These are phyloP conservation scores for Blastobotrys parvus DNA, from an alignment of 805 yeast genomes.

Conservation along the genomic window DNA sequence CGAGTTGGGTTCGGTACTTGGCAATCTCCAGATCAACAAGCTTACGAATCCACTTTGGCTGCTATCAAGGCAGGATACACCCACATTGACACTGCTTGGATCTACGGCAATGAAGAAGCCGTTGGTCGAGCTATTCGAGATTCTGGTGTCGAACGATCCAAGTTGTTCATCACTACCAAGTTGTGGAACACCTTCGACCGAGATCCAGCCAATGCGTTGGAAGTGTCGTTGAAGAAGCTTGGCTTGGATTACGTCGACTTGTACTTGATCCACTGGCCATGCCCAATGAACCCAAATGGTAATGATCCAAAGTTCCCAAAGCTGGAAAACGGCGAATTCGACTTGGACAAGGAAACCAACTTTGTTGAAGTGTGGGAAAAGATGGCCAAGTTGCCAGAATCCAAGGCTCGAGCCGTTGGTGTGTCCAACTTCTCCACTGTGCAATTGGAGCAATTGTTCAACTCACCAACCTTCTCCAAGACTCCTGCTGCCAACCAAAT, in stretches of 20 bases:
- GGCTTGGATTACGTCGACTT: constrained; percentile 46
- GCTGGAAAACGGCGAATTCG: constrained; percentile 17
- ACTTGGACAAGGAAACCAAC: constrained; percentile 23
- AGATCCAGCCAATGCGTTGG: constrained; percentile 36
- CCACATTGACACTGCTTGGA: constrained; percentile 54
- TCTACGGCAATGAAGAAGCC: constrained; percentile 47
- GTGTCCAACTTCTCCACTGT: constrained; percentile 69
- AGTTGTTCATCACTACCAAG: constrained; percentile 37
- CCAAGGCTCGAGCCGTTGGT: constrained; percentile 59
- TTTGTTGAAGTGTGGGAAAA: constrained; percentile 41
- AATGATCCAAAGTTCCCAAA: too few relatives aligned
- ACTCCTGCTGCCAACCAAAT: constrained; percentile 69
- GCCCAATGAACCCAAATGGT: constrained; percentile 33
- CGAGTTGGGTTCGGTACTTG: constrained; percentile 45
- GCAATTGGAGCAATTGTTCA: constrained; percentile 54
- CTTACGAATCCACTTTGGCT: constrained; percentile 29
- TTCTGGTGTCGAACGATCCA: constrained; percentile 45
- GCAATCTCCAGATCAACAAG: constrained; percentile 29
- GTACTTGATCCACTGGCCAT: constrained; percentile 48
- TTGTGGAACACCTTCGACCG: constrained; percentile 27
- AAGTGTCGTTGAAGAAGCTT: constrained; percentile 35
- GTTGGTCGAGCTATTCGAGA: constrained; percentile 49
- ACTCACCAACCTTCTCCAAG: constrained; percentile 29
- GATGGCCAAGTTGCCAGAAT: constrained; percentile 46
- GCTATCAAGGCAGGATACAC: constrained; percentile 50